Evolutionary conservation across 768 basidiomycete species (phyloP), one percentile per base, ranked within the genome.

Genomic region (Rhizopogon roseolus): DNA sequence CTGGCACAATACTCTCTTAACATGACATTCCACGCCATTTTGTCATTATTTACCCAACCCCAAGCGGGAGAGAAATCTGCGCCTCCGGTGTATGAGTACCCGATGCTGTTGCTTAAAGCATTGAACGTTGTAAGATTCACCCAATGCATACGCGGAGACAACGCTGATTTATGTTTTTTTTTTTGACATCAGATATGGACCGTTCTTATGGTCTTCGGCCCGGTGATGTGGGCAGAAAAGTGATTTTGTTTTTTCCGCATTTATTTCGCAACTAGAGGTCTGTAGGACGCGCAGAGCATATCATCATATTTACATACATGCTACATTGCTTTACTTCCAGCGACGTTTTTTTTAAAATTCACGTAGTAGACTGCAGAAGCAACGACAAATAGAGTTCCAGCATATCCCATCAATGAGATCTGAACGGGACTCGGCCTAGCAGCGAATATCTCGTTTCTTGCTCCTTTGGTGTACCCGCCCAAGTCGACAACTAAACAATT

Each of bases 401-500:
- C 78, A 49, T 75, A 80, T 16, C 79, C 79, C 72, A 80, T 78
- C 17, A 76, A 60, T 37, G 76, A 75, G 49, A 80, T 66, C 60
- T 81, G 79, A 9, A 81, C 62, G 3, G 79, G 79, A 46, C 71
- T 71, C 16, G 76, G 74, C 25, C 79, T 69, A 1, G 73, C 75
- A 14, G 79, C 79, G 43, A 80, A 81, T 16, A 80, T 70, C 49
- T 80, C 79, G 53, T 81, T 80, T 52, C 72, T 63, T 2, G 79
- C 74, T 14, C 77, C 79, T 59, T 78, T 81, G 29, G 79, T 80
- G 55, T 81, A 80, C 9, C 79, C 79, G 5, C 73, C 75, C 2
- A 77, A 60, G 54, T 78, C 76, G 49, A 78, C 64, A 22, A 78
- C 76, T 77, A 57, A 39, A 48, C 62, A 11, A 37, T 45, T 17